Conservation (phyloP, 75 land plant species). For the Chamaecyparis obtusa region DNA sequence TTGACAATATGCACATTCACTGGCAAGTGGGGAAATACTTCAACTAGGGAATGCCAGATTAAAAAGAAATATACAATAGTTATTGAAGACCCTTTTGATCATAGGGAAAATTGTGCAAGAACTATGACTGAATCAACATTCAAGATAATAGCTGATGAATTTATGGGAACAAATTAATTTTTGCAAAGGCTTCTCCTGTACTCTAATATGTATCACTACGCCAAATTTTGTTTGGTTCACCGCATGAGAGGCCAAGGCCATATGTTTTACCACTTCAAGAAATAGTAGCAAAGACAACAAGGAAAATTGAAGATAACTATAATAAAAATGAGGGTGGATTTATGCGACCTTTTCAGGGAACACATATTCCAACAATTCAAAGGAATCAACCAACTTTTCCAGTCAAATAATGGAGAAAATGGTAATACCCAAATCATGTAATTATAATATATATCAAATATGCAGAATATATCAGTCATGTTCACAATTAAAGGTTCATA, state of each 20-base stretch:
- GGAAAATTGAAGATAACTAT: not conserved
- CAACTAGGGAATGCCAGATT: too few relatives aligned
- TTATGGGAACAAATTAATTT: conserved; percentile 15
- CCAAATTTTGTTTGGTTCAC: conserved; percentile 4
- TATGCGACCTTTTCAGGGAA: not conserved
- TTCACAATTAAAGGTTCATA: too few relatives aligned
- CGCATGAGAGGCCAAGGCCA: not conserved
- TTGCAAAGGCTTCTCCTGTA: conserved; percentile 9
- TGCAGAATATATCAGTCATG: too few relatives aligned
- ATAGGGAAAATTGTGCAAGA: conserved; percentile 49
- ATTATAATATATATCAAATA: too few relatives aligned
- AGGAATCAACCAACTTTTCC: not conserved
- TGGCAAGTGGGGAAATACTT: too few relatives aligned
- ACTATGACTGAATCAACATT: conserved; percentile 28
- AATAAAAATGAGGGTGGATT: not conserved
- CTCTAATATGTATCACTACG: conserved; percentile 14
- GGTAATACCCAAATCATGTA: too few relatives aligned
- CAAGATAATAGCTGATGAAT: conserved; percentile 33
- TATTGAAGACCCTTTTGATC: conserved; percentile 65
- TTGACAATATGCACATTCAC: too few relatives aligned
- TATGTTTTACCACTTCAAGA: not conserved
- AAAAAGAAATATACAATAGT: too few relatives aligned
- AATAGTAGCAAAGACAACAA: not conserved
- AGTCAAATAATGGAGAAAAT: too few relatives aligned
- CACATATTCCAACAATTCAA: not conserved